phyloP scores from a whole-genome alignment of 768 basidiomycete species.

The Lentinula aciculospora region DNA sequence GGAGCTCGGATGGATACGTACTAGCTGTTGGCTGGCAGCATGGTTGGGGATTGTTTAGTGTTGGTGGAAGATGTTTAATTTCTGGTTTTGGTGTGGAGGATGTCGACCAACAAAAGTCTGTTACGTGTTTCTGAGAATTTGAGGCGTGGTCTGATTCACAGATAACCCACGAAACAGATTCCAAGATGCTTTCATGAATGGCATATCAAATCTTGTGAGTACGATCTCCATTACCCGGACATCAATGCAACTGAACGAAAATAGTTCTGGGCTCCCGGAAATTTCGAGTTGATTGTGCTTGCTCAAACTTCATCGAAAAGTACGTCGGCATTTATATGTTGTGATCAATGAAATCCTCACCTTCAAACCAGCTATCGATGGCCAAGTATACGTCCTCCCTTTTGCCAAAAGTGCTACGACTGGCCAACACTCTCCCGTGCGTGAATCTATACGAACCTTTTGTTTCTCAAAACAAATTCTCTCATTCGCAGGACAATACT shows the following conservation, averaged over 20 bases:
- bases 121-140: neutral
- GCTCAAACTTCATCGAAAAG: constrained; percentile 49
- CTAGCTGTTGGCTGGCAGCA: constrained; percentile 87
- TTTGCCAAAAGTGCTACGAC: constrained; percentile 95
- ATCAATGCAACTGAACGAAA: constrained; percentile 6
- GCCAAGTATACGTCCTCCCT: constrained; percentile 79
- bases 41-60: constrained; percentile 90
- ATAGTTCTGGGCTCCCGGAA: constrained; percentile 93
- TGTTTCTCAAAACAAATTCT: neutral
- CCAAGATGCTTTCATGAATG: constrained; percentile 83
- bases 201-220: constrained; percentile 67
- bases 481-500: constrained; percentile 72
- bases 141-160: neutral
- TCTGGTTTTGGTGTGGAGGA: constrained; percentile 72
- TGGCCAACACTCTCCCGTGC: constrained; percentile 84
- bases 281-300: constrained; percentile 81
- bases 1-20: constrained; percentile 95
- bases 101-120: constrained; percentile 49
- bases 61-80: constrained; percentile 82
- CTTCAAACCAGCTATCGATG: constrained; percentile 40
- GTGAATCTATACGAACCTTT: constrained; percentile 26
- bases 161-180: constrained; percentile 35
- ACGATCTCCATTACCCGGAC: neutral
- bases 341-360: neutral
- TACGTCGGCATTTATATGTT: constrained; percentile 22